A percentile compares a stretch with the other conserved stretches of the same genome.
Conservation (phyloP, 768 basidiomycete genomes). For the Pisolithus tinctorius region DNA sequence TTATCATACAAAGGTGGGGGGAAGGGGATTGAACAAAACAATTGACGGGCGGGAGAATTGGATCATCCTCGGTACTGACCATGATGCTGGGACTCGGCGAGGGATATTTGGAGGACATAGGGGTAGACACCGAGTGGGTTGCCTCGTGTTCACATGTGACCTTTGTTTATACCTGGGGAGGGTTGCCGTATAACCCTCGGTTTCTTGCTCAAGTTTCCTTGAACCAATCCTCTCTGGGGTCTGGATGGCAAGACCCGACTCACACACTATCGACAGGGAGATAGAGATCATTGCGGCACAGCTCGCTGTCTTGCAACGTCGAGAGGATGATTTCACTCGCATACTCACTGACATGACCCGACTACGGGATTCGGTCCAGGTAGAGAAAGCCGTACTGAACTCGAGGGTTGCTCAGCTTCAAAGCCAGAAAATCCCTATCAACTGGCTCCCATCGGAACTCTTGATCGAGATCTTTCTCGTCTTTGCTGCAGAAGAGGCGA, state of each 20-base stretch:
- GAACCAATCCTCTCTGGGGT: not conserved
- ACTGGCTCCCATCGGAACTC: slow-evolving; percentile 46
- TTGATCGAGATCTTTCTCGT: slow-evolving; percentile 38
- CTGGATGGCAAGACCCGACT: slow-evolving; percentile 15
- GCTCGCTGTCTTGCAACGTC: slow-evolving; percentile 28
- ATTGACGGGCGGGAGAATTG: no score
- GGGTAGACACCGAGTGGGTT: no score
- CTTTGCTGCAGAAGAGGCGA: slow-evolving; percentile 19
- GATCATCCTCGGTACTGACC: no score
- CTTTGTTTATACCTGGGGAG: no score
- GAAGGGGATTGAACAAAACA: no score
- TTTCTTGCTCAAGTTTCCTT: no score
- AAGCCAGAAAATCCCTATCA: slow-evolving; percentile 37
- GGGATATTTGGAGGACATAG: no score
- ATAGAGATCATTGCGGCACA: slow-evolving; percentile 32
- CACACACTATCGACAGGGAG: slow-evolving; percentile 30
- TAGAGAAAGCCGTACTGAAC: slow-evolving; percentile 28
- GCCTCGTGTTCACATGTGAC: no score
- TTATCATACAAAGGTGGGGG: no score
- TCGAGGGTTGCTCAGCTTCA: slow-evolving; percentile 29
- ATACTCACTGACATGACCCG: slow-evolving; percentile 35
- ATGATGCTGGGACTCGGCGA: no score
- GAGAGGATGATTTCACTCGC: slow-evolving; percentile 35
- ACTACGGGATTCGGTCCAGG: slow-evolving; percentile 29
- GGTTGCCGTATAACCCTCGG: no score